These are phyloP conservation scores for Alternaria ethzedia DNA, from an alignment of 2,329 filamentous ascomycete genomes.

Conservation along the genomic window DNA sequence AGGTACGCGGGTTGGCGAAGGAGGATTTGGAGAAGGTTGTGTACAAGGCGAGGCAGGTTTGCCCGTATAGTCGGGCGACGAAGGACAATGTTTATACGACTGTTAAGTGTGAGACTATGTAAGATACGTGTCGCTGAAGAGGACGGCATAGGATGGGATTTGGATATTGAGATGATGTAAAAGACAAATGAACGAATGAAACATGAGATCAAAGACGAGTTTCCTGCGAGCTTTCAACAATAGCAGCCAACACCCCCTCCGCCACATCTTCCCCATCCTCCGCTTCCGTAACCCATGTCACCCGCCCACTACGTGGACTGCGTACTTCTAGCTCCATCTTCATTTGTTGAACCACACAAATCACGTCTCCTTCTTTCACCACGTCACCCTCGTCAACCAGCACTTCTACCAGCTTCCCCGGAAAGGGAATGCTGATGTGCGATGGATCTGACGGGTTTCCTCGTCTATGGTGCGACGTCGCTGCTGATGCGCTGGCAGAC, in stretches of 20 bases:
- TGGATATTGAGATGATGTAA: no score
- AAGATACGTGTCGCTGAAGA: no score
- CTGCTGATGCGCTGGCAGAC: conserved; percentile 50
- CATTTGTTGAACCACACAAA: conserved; percentile 69
- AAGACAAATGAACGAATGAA: neutral
- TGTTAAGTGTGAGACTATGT: conserved; percentile 30
- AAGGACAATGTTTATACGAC: conserved; percentile 43
- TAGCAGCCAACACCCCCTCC: conserved; percentile 61
- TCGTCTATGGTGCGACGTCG: conserved; percentile 53
- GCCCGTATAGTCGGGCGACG: conserved; percentile 44
- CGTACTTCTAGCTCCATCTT: conserved; percentile 73
- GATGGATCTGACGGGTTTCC: conserved; percentile 58
- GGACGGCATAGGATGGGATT: no score
- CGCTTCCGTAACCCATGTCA: conserved; percentile 60
- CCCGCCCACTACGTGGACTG: conserved; percentile 54
- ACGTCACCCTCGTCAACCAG: conserved; percentile 62
- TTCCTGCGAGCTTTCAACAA: conserved; percentile 49
- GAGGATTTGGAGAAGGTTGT: conserved; percentile 46
- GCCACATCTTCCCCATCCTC: conserved; percentile 63
- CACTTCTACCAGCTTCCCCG: conserved; percentile 66
- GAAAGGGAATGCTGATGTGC: conserved; percentile 64
- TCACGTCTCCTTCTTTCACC: conserved; percentile 60
- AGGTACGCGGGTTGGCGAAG: conserved; percentile 40
- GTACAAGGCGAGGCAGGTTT: conserved; percentile 43
- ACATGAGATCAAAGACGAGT: neutral